Evolutionary conservation across 495 filamentous ascomycete species (phyloP).

Genomic region (Filosporella fistucella): DNA sequence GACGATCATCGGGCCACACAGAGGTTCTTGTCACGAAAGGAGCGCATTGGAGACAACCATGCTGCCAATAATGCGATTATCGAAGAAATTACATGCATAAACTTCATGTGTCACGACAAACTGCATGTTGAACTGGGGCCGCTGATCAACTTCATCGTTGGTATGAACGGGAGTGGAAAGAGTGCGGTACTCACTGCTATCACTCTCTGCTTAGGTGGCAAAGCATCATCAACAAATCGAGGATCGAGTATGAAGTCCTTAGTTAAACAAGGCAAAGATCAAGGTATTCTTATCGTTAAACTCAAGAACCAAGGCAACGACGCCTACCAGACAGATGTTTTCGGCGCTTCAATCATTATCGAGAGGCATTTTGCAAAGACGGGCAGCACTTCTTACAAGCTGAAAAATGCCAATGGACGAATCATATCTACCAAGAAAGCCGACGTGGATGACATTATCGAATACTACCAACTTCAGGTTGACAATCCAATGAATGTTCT

Average conservation of each 20-base stretch:
- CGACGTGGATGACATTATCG: constrained; percentile 89
- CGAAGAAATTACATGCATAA: constrained; percentile 76
- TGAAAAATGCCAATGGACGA: constrained; percentile 69
- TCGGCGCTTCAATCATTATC: constrained; percentile 80
- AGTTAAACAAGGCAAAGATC: constrained; percentile 83
- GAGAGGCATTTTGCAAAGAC: constrained; percentile 80
- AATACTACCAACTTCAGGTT: constrained; percentile 89
- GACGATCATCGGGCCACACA: constrained; percentile 71
- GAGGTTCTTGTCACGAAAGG: constrained; percentile 55
- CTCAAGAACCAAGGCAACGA: constrained; percentile 86
- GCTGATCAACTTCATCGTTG: constrained; percentile 95
- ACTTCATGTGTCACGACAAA: constrained; percentile 91
- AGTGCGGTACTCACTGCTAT: constrained; percentile 94
- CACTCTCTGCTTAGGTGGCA: constrained; percentile 89
- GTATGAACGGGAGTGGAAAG: constrained; percentile 98
- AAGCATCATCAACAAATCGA: constrained; percentile 91
- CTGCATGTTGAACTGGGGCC: constrained; percentile 81
- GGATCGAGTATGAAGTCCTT: constrained; percentile 89
- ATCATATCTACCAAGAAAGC: constrained; percentile 76
- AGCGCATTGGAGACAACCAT: constrained; percentile 56
- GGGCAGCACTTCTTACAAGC: constrained; percentile 79
- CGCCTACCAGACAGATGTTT: constrained; percentile 77
- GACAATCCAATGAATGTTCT: constrained; percentile 98
- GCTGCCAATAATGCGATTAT: constrained; percentile 82
- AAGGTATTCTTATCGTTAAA: constrained; percentile 54